Percentiles rank a stretch among this genome's conserved stretches.
Conservation (phyloP, 768 basidiomycete genomes). For the Atractiella rhizophila region DNA sequence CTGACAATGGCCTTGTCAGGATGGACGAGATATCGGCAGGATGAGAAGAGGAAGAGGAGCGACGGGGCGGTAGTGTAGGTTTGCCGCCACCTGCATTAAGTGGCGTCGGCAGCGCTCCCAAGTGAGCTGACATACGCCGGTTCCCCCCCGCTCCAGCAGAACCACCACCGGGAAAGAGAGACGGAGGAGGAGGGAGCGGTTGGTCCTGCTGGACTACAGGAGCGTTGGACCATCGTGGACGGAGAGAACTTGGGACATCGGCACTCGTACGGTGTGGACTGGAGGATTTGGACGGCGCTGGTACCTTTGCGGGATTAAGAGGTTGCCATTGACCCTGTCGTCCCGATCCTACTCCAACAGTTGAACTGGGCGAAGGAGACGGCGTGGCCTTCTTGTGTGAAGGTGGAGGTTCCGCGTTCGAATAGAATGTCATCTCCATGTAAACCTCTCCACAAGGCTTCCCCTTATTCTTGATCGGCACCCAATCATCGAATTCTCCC, state of each 20-base stretch:
- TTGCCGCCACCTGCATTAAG: not conserved
- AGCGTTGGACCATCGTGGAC: too few species aligned
- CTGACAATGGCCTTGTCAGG: constrained; percentile 5
- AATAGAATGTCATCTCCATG: constrained; percentile 79
- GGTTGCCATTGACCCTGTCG: not conserved
- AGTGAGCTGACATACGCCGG: constrained; percentile 2
- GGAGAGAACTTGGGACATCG: not conserved
- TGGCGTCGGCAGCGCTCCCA: not conserved
- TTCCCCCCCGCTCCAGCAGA: not conserved
- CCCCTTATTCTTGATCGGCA: constrained; percentile 57
- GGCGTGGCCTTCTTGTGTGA: too few species aligned
- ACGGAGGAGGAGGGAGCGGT: not conserved
- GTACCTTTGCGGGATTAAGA: constrained; percentile 1
- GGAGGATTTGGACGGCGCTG: not conserved
- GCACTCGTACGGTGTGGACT: not conserved
- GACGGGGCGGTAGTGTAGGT: not conserved
- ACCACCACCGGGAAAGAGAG: not conserved
- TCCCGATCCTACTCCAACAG: not conserved
- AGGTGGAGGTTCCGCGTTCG: constrained; percentile 31
- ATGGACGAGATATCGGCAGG: constrained; percentile 2
- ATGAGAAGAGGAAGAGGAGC: constrained; percentile 2
- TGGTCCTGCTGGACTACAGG: too few species aligned
- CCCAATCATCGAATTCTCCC: constrained; percentile 96
- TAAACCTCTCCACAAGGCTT: constrained; percentile 59
- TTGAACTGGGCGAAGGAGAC: not conserved